Conservation (phyloP, 1,284 basidiomycete genomes). For the Crepidotus sp. region DNA sequence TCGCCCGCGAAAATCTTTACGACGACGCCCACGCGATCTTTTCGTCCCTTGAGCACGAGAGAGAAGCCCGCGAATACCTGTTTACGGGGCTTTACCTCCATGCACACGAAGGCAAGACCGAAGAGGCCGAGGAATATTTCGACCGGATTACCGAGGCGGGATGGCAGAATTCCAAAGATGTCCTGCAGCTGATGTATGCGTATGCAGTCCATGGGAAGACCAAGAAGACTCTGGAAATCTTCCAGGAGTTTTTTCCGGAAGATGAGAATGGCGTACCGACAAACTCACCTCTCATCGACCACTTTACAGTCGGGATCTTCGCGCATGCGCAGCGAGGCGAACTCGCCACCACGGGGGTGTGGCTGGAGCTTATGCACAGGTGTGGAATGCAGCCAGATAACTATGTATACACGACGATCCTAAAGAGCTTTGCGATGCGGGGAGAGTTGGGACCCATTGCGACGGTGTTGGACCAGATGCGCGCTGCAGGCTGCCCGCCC, state of each 20-base stretch:
- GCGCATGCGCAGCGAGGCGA: constrained; percentile 46
- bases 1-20: constrained; percentile 34
- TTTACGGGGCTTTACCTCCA: constrained; percentile 43
- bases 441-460: constrained; percentile 52
- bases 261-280: constrained; percentile 22
- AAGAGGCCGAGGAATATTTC: constrained; percentile 37
- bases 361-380: constrained; percentile 47
- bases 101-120: constrained; percentile 41
- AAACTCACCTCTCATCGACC: constrained; percentile 35
- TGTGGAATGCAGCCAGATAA: constrained; percentile 44
- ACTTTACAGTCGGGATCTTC: constrained; percentile 51
- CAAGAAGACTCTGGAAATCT: constrained; percentile 39
- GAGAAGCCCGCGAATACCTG: constrained; percentile 24
- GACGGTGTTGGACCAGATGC: constrained; percentile 58
- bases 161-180: constrained; percentile 21
- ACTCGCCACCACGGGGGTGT: constrained; percentile 42
- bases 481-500: constrained; percentile 38
- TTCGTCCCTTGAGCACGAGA: constrained; percentile 20
- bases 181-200: constrained; percentile 35
- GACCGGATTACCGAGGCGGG: constrained; percentile 24
- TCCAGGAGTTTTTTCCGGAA: constrained; percentile 45
- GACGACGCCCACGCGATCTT: constrained; percentile 39
- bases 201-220: constrained; percentile 40
- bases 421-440: constrained; percentile 51
- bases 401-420: constrained; percentile 51